Evolutionary conservation across 2,329 filamentous ascomycete genomes (phyloP), one percentile per base, ranked within the genome.

Genomic region (Penicillium sp.): DNA sequence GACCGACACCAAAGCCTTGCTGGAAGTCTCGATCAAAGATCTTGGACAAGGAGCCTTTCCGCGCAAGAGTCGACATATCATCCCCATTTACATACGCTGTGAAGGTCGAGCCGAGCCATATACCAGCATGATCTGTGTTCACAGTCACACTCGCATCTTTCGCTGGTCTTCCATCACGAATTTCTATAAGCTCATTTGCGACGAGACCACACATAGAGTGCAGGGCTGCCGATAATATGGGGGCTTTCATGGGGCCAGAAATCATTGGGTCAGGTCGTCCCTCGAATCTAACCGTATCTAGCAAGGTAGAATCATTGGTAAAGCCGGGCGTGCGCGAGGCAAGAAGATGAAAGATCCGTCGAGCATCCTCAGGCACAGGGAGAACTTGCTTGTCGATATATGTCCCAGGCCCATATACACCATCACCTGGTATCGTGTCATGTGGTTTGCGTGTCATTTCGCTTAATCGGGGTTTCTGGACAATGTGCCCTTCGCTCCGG

Each of bases 41-140:
- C 19, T 53, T 63, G 18, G 50, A 54, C 49, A 70, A 56, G 53
- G 66, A 64, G 18, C 64, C 64, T 19, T 67, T 56, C 52, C 62
- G 64, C 45, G 59, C 62, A 24, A 69, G 61, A 18, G 56, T 59
- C 10, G 67, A 54, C 14, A 67, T 54, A 39, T 66, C 64, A 28
- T 67, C 55, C 24, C 72, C 73, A 36, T 73, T 66, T 13, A 78
- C 59, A 43, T 67, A 71, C 1, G 67, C 70, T 2, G 71, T 63
- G 7, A 68, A 68, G 3, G 73, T 66, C 14, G 68, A 72, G 11
- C 68, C 75, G 21, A 77, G 66, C 67, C 73, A 80, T 8, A 81
- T 63, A 0, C 67, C 73, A 1, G 73, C 70, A 21, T 80, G 75
- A 14, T 77, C 75, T 1, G 77, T 79, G 62, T 80, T 74, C 58